Conservation (phyloP, 306 rosid genomes). For the Trifolium fragiferum region DNA sequence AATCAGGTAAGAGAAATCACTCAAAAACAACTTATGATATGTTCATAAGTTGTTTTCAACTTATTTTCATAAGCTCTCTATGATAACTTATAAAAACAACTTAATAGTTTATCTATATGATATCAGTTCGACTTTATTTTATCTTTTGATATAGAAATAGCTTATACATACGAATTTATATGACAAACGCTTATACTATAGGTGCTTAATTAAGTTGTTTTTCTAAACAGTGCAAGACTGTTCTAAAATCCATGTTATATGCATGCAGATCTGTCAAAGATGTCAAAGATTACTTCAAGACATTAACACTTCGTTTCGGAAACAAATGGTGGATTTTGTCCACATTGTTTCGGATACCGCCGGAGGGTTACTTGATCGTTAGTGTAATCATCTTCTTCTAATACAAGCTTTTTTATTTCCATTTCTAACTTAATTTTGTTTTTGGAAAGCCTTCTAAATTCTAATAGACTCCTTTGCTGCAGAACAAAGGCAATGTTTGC, state of each 20-base stretch:
- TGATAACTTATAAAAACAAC: not conserved
- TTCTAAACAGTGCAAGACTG: not conserved
- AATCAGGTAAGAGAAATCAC: slow-evolving; percentile 53
- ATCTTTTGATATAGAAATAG: not conserved
- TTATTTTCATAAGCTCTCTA: not conserved
- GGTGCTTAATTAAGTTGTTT: not conserved
- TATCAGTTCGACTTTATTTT: not conserved
- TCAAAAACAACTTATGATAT: not conserved
- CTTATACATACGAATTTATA: not conserved
- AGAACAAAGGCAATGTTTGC: slow-evolving; percentile 84
- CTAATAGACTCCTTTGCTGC: slow-evolving; percentile 42
- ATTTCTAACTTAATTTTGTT: slow-evolving; percentile 25
- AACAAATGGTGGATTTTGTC: slow-evolving; percentile 81
- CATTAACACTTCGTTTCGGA: slow-evolving; percentile 67
- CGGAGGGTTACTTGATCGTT: slow-evolving; percentile 75
- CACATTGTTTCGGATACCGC: slow-evolving; percentile 62
- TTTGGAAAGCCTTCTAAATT: slow-evolving; percentile 25
- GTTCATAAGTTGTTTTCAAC: not conserved
- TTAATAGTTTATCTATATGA: not conserved
- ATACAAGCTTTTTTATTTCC: slow-evolving; percentile 25
- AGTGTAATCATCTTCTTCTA: slow-evolving; percentile 53
- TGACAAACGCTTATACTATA: not conserved
- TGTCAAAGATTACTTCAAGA: slow-evolving; percentile 66
- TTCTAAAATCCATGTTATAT: slow-evolving; percentile 36
- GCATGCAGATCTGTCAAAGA: slow-evolving; percentile 70